These are phyloP conservation scores for Tetracladium setigerum DNA, from an alignment of 495 filamentous ascomycete genomes.

Conservation along the genomic window DNA sequence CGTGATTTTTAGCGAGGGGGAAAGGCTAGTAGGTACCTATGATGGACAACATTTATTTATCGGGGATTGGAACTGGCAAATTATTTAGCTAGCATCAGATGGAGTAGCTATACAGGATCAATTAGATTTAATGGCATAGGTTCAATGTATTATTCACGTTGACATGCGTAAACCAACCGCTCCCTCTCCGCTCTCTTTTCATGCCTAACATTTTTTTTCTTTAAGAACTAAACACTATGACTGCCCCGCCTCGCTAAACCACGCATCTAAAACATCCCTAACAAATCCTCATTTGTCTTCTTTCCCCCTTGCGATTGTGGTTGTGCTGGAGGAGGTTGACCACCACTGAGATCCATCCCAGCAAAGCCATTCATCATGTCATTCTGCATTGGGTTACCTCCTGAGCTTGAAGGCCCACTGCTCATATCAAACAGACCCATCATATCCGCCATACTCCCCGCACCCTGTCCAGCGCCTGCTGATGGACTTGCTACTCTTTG, in stretches of 20 bases:
- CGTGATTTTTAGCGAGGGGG: too few species aligned
- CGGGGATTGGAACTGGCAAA: too few species aligned
- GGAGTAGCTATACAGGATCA: too few species aligned
- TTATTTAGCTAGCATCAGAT: too few species aligned
- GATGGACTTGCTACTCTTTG: constrained; percentile 66
- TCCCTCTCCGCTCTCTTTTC: too few species aligned
- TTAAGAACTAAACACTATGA: not conserved
- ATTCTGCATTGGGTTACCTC: constrained; percentile 27
- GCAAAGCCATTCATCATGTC: constrained; percentile 83
- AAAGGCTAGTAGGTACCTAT: too few species aligned
- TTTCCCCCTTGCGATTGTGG: constrained; percentile 39
- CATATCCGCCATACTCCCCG: constrained; percentile 78
- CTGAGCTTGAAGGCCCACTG: not conserved
- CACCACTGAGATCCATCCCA: constrained; percentile 63
- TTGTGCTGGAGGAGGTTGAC: constrained; percentile 41
- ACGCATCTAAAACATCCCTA: constrained; percentile 72
- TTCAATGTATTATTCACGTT: too few species aligned
- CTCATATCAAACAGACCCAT: constrained; percentile 69
- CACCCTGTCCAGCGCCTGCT: constrained; percentile 29
- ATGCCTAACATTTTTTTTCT: too few species aligned
- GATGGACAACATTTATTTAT: too few species aligned
- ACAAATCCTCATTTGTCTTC: constrained; percentile 78
- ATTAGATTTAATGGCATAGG: too few species aligned
- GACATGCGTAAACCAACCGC: too few species aligned
- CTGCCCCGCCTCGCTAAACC: not conserved